Percentiles rank a stretch among this genome's conserved stretches.
Conservation (phyloP, 148 eudicot genomes). For the Simmondsia chinensis region DNA sequence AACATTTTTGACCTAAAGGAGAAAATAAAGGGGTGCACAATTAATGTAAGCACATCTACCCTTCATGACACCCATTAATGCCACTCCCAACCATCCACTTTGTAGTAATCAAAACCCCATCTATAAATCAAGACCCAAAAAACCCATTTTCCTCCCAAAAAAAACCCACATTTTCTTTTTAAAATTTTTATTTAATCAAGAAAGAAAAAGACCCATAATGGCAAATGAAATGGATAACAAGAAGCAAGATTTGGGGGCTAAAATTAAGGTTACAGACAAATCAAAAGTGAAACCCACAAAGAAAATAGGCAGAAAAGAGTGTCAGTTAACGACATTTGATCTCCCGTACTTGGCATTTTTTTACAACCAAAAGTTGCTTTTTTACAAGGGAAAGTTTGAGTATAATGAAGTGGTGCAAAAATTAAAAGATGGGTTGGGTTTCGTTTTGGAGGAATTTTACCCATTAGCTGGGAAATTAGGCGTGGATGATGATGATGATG, state of each 20-base stretch:
- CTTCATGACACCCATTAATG: no score
- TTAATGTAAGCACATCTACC: no score
- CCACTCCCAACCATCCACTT: no score
- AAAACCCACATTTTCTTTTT: no score
- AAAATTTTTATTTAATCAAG: no score
- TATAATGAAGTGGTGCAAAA: slow-evolving; percentile 42
- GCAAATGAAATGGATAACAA: slow-evolving; percentile 20
- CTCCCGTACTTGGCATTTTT: slow-evolving; percentile 84
- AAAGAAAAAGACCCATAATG: slow-evolving; percentile 10
- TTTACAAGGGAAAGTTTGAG: slow-evolving; percentile 44
- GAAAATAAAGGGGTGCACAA: no score
- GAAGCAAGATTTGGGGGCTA: slow-evolving; percentile 15
- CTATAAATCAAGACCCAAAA: no score
- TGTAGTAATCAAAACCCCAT: no score
- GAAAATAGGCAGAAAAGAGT: slow-evolving; percentile 52
- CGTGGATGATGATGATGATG: slow-evolving; percentile 80
- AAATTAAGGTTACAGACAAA: slow-evolving; percentile 42
- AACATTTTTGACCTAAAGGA: no score
- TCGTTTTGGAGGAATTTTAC: slow-evolving; percentile 69
- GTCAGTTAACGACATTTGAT: slow-evolving; percentile 83
- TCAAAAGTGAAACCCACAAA: slow-evolving; percentile 59
- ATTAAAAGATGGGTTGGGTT: slow-evolving; percentile 53
- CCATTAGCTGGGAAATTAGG: slow-evolving; percentile 75
- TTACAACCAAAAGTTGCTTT: slow-evolving; percentile 77
- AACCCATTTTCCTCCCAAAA: no score